Evolutionary conservation across 176 grass and related monocot genomes (phyloP).

Genomic region (Hordeum vulgare): DNA sequence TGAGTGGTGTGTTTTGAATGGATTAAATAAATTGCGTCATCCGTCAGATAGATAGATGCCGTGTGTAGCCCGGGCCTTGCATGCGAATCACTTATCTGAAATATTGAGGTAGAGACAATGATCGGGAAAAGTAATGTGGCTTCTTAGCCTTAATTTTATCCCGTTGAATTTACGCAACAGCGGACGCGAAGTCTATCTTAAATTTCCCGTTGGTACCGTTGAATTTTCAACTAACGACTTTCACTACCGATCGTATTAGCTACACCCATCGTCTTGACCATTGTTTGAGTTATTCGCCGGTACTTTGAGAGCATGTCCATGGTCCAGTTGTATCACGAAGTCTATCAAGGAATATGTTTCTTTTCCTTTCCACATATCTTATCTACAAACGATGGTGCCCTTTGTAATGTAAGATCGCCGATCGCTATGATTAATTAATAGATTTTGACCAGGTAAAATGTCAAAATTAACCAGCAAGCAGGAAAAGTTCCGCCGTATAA

Average conservation of each 20-base stretch:
- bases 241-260: neutral
- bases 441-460: neutral
- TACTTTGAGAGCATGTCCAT: neutral
- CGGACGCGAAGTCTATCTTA: neutral
- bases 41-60: neutral
- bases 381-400: neutral
- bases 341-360: neutral
- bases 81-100: neutral
- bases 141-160: too few species aligned
- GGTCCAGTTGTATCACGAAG: neutral
- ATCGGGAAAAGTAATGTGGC: neutral
- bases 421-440: neutral
- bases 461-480: neutral
- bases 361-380: neutral
- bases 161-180: neutral
- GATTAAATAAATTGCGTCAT: neutral
- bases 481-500: neutral
- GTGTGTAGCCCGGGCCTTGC: neutral
- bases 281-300: neutral
- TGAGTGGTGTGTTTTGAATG: neutral
- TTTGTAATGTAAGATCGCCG: neutral
- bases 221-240: neutral
- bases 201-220: neutral
- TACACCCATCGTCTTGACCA: neutral
- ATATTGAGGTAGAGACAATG: neutral